These are phyloP conservation scores for Diaporthe nobilis DNA, from an alignment of 2,329 filamentous ascomycete species.

Conservation along the genomic window DNA sequence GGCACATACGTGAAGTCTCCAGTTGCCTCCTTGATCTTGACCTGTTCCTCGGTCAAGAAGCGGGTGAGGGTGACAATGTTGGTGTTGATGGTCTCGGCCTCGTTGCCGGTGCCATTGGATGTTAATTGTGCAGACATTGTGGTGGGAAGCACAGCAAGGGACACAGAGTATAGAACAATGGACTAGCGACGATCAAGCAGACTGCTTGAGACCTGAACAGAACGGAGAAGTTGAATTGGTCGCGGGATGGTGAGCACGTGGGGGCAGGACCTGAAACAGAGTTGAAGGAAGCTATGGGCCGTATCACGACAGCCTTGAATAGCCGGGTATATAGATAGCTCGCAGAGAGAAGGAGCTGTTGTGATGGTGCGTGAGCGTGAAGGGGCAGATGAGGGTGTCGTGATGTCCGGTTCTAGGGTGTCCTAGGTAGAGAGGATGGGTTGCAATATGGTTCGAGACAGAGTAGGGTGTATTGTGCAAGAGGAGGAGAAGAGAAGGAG, in stretches of 20 bases:
- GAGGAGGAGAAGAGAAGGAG: neutral
- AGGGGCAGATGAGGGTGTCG: neutral
- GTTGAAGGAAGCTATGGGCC: slow-evolving; percentile 11
- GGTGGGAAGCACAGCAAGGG: neutral
- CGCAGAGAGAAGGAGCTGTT: neutral
- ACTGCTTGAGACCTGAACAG: slow-evolving; percentile 12
- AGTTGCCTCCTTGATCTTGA: slow-evolving; percentile 92
- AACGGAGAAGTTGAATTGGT: neutral
- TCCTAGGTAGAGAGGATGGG: neutral
- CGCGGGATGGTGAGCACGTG: neutral
- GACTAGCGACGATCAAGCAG: slow-evolving; percentile 12
- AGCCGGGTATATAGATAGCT: neutral
- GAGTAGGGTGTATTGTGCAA: neutral
- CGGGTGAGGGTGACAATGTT: slow-evolving; percentile 96
- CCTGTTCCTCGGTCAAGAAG: slow-evolving; percentile 96
- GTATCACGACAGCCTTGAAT: slow-evolving; percentile 4
- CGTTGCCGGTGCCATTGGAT: slow-evolving; percentile 58
- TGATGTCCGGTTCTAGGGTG: slow-evolving; percentile 1
- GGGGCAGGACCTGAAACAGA: neutral
- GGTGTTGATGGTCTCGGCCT: slow-evolving; percentile 89
- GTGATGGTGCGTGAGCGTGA: neutral
- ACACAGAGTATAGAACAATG: neutral
- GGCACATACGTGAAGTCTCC: slow-evolving; percentile 94
- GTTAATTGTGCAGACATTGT: slow-evolving; percentile 39
- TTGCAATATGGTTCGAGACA: neutral